phyloP scores from a whole-genome alignment of 805 yeast species.

The Pichia phayaonensis region DNA sequence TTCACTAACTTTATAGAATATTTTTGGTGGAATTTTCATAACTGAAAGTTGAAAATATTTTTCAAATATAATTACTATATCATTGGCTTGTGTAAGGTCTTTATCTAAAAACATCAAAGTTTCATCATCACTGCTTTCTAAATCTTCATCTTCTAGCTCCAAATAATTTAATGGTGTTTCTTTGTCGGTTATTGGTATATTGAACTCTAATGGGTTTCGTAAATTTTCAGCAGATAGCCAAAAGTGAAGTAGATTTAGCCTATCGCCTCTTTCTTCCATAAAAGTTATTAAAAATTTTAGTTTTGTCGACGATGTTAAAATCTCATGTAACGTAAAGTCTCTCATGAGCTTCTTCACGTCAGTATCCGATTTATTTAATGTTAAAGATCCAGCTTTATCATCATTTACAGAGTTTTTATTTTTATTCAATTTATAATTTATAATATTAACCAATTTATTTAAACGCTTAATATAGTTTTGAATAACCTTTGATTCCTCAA shows the following conservation, averaged over 20 bases:
- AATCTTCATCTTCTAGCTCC: slow-evolving; percentile 17
- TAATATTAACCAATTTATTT: neutral
- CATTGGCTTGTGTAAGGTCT: slow-evolving; percentile 40
- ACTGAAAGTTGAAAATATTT: slow-evolving; percentile 32
- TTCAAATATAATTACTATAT: slow-evolving; percentile 42
- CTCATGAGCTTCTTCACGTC: neutral
- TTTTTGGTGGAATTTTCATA: slow-evolving; percentile 23
- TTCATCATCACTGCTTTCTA: slow-evolving; percentile 21
- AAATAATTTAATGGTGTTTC: neutral
- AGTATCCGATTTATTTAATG: neutral
- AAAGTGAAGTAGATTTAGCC: slow-evolving; percentile 44
- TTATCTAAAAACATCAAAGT: slow-evolving; percentile 11
- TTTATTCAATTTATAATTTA: neutral
- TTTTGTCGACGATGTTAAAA: slow-evolving; percentile 2
- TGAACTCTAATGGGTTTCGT: slow-evolving; percentile 58
- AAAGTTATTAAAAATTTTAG: slow-evolving; percentile 45
- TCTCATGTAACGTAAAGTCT: slow-evolving; percentile 2
- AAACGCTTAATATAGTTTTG: slow-evolving; percentile 8
- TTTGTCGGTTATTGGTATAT: neutral
- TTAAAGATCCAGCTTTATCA: neutral
- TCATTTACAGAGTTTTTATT: neutral
- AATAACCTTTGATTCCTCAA: slow-evolving; percentile 8
- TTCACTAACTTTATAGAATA: slow-evolving; percentile 29
- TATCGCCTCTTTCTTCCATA: slow-evolving; percentile 41
- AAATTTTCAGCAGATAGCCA: slow-evolving; percentile 64